A percentile compares a stretch with the other conserved stretches of the same genome.
phyloP scores from a whole-genome alignment of 331 rosid species.

The Prunus yedoensis region DNA sequence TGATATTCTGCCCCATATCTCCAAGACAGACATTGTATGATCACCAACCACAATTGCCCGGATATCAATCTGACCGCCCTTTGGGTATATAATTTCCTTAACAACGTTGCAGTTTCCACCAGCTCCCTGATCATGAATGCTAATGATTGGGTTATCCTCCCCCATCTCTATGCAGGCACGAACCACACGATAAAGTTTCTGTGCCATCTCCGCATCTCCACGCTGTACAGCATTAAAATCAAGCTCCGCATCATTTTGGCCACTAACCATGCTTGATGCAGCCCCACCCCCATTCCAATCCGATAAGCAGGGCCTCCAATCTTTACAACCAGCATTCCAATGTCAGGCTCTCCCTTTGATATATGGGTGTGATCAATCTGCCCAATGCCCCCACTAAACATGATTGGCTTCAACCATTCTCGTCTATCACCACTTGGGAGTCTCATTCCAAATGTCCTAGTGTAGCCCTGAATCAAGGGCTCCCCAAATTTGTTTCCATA shows the following conservation, averaged over 20 bases:
- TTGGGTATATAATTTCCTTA: constrained; percentile 83
- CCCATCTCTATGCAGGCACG: constrained; percentile 97
- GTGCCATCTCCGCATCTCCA: constrained; percentile 98
- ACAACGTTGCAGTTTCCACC: constrained; percentile 95
- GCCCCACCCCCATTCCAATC: constrained; percentile 97
- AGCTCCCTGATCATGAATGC: constrained; percentile 96
- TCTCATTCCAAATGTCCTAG: constrained; percentile 93
- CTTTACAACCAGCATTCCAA: constrained; percentile 87
- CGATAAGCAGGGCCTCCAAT: constrained; percentile 98
- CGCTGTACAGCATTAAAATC: constrained; percentile 95
- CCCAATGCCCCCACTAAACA: constrained; percentile 93
- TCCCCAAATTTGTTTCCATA: constrained; percentile 96
- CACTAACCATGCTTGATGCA: constrained; percentile 96
- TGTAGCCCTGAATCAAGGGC: constrained; percentile 88
- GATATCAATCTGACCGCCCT: constrained; percentile 82
- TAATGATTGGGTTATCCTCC: constrained; percentile 74
- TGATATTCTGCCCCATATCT: constrained; percentile 97
- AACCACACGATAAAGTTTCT: constrained; percentile 83
- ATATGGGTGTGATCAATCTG: constrained; percentile 82
- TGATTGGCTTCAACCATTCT: constrained; percentile 97
- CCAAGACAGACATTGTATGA: constrained; percentile 82
- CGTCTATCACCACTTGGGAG: constrained; percentile 88
- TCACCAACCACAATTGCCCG: constrained; percentile 87
- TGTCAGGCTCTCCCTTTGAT: constrained; percentile 78
- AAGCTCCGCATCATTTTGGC: constrained; percentile 84